Base-by-base conservation (phyloP, 2,329 filamentous ascomycete species). In the Ophiocordyceps camponoti-leonardi region DNA sequence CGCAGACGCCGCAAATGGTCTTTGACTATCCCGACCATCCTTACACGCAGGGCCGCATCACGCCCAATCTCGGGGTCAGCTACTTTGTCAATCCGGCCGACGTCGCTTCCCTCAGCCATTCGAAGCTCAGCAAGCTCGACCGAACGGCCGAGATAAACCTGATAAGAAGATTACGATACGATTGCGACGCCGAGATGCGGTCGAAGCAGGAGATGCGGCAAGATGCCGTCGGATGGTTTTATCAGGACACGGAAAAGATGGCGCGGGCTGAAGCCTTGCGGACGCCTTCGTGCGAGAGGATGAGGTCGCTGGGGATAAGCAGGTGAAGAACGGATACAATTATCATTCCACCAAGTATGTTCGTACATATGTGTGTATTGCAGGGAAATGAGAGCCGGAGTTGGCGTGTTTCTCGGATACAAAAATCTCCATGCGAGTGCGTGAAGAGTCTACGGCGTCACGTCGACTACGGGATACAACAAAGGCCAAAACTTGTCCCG, bases 11-110 rank as follows among this genome's bases (percentile, higher is more conserved):
- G 3, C 68, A 68, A 23, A 79, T 94, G 66, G 76, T 80, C 50
- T 93, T 92, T 61, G 85, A 94, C 58, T 63, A 67, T 7, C 72
- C 86, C 1, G 61, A 71, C 42, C 71, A 78, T 14, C 87, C 86
- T 3, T 77, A 84, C 59, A 94, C 86, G 18, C 67, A 81, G 54
- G 73, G 81, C 53, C 83, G 86, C 47, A 75, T 72, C 22, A 90
- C 83, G 22, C 72, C 75, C 0, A 75, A 77, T 46, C 70, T 86
- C 50, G 78, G 81, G 45, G 72, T 94, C 45, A 75, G 85, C 49
- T 98, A 96, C 67, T 98, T 75, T 57, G 74, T 96, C 49, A 81
- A 94, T 58, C 87, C 87, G 1, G 60, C 62, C 5, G 88, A 95
- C 26, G 74, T 94, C 28, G 72, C 75, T 26, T 76, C 81, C 33